Base-by-base conservation (phyloP, 192 early-diverging fungal species). In the Podila horticola region DNA sequence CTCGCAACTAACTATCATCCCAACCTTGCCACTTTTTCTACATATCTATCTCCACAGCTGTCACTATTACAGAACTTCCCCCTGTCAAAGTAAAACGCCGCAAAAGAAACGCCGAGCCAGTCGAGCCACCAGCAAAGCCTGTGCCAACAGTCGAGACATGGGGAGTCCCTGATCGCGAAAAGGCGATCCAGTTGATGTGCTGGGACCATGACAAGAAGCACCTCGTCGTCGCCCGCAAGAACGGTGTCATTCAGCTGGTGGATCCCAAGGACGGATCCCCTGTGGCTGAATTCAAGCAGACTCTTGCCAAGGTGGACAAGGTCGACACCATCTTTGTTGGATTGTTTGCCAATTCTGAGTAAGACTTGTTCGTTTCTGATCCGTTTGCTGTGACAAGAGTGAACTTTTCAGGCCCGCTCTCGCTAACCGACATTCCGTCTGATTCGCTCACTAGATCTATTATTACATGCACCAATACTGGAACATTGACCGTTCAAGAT, bases 151-250 rank as follows among this genome's bases (percentile, higher is more conserved):
- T 85, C 34, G 68, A 75, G 62, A 71, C 75, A 26, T 85, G 84
- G 84, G 84, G 82, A 20, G 29, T 71, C 22, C 73, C 77, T 31
- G 75, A 81, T 41, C 72, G 81, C 30, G 65, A 64, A 7, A 67
- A 50, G 48, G 70, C 69, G 24, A 33, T 85, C 45, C 81, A 85
- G 58, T 38, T 83, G 45, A 34, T 85, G 64, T 83, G 67, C 66
- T 74, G 77, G 71, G 75, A 79, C 15, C 62, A 76, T 59, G 73
- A 76, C 51, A 70, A 82, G 59, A 71, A 84, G 49, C 58, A 88
- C 79, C 50, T 90, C 28, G 69, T 86, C 12, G 81, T 88, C n/a
- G 89, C 88, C 24, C 81, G 89, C 38, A 85, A 88, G 67, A 85
- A 77, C 74, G 89, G 89, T 12, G 64, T 69, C n/a, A 74, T 90